phyloP scores from a whole-genome alignment of 2,329 filamentous ascomycete species.

The Teratosphaeria destructans region DNA sequence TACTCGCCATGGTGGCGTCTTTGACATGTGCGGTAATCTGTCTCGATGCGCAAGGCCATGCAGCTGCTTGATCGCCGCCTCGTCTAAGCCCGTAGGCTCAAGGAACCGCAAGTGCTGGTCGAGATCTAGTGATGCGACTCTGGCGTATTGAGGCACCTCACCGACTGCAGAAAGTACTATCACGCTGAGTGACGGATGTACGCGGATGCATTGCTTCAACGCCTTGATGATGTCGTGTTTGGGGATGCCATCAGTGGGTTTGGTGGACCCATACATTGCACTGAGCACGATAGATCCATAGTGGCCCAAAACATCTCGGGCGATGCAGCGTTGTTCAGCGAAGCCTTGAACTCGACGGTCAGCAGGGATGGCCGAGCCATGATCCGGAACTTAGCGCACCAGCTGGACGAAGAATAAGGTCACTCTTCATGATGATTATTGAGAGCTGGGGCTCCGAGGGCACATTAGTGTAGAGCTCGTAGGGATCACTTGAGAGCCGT shows the following conservation, averaged over 20 bases:
- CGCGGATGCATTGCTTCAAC: constrained; percentile 29
- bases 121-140: constrained; percentile 26
- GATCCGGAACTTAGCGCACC: background rate
- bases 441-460: constrained; percentile 9
- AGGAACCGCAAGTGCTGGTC: constrained; percentile 30
- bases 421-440: constrained; percentile 6
- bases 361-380: background rate
- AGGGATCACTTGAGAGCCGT: background rate
- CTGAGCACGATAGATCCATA: constrained; percentile 32
- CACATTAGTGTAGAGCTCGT: background rate
- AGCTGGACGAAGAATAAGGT: background rate
- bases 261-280: constrained; percentile 23
- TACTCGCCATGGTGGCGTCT: constrained; percentile 35
- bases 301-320: constrained; percentile 30
- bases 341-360: constrained; percentile 20
- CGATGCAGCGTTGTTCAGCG: constrained; percentile 33
- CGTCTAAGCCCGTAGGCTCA: constrained; percentile 1
- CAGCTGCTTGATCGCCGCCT: constrained; percentile 14
- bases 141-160: constrained; percentile 28
- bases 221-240: constrained; percentile 20
- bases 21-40: constrained; percentile 17
- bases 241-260: constrained; percentile 2
- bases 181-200: constrained; percentile 30
- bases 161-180: constrained; percentile 27
- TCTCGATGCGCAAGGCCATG: constrained; percentile 26